A percentile compares a stretch with the other conserved stretches of the same genome.
Evolutionary conservation across 2,329 filamentous ascomycete genomes (phyloP).

Genomic region (Pyrenochaeta sp.): DNA sequence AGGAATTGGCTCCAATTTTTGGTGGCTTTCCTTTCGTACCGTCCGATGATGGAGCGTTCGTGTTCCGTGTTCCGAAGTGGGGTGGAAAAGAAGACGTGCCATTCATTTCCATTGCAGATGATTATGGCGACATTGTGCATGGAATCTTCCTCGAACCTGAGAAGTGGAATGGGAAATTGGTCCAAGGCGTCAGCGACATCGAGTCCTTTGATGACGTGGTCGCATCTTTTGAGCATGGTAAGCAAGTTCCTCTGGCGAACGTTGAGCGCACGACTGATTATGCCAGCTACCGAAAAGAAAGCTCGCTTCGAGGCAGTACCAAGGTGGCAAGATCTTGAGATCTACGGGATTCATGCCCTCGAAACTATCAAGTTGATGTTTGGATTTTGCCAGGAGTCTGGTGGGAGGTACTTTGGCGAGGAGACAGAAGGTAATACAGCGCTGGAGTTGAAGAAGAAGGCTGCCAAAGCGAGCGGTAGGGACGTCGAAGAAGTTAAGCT

Average conservation of each 20-base stretch:
- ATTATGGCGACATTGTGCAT: constrained; percentile 58
- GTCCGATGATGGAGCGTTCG: constrained; percentile 49
- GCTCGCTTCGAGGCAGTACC: constrained; percentile 23
- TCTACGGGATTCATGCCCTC: constrained; percentile 22
- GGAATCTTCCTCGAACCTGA: constrained; percentile 53
- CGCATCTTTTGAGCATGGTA: constrained; percentile 46
- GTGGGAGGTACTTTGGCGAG: constrained; percentile 26
- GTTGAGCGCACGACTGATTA: neutral
- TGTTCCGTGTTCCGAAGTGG: constrained; percentile 49
- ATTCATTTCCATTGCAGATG: constrained; percentile 50
- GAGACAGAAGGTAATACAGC: constrained; percentile 23
- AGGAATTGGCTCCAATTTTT: constrained; percentile 45
- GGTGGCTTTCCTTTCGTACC: constrained; percentile 52
- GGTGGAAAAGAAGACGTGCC: constrained; percentile 51
- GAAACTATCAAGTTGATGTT: constrained; percentile 32
- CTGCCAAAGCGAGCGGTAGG: constrained; percentile 20
- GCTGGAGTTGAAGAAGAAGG: constrained; percentile 24
- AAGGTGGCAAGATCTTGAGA: constrained; percentile 22
- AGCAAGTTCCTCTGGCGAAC: neutral
- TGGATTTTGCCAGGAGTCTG: constrained; percentile 26
- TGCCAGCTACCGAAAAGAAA: constrained; percentile 26
- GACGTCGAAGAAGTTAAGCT: constrained; percentile 9
- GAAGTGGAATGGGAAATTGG: constrained; percentile 45
- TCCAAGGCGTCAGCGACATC: constrained; percentile 51
- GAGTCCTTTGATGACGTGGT: constrained; percentile 39